Base-by-base conservation (phyloP, 768 basidiomycete genomes). In the Tylopilus felleus region DNA sequence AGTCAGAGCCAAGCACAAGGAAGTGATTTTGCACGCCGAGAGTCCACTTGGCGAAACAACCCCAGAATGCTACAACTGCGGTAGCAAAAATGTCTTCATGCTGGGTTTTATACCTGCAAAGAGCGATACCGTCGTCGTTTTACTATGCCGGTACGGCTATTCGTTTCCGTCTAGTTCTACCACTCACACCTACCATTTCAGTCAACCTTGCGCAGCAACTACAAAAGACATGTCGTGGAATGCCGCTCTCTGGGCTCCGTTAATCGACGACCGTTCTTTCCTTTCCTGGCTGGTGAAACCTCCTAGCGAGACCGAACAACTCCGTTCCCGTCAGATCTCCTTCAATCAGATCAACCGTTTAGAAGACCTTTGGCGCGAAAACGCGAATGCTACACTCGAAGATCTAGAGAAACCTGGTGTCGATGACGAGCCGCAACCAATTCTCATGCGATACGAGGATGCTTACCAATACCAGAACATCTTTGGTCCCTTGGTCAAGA, bases 391-490 rank as follows among this genome's bases (percentile, higher is more conserved):
- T 13, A 98, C 90, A 4, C 80, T 99, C 4, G 94, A 98, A 67
- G 97, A 99, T 70, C 84, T 98, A 9, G 96, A 97, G 68, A 95
- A 97, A 67, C 93, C 94, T 0, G 94, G 95, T 7, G 90, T 98
- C 1, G 97, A 99, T 64, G 97, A 99, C 71, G 97, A 99, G 65
- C 94, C 97, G 4, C 94, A 98, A 69, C 83, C 88, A 8, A 89
- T 99, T 57, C 68, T 96, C 22, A 73, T 90, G 50, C 87, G 86
- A 59, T 99, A 99, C 70, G 96, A 98, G 68, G 97, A 99, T 70
- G 97, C 97, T 42, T 99, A 98, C 67, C 97, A 98, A 65, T 99
- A 99, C 70, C 97, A 99, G 75, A 99, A 99, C 68, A 98, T 99
- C 52, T 96, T 98, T 65, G 97, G 97, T 5, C 97, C 97, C 16